Conservation (phyloP, 345 rosid genomes). For the Lenwebbia sp. region DNA sequence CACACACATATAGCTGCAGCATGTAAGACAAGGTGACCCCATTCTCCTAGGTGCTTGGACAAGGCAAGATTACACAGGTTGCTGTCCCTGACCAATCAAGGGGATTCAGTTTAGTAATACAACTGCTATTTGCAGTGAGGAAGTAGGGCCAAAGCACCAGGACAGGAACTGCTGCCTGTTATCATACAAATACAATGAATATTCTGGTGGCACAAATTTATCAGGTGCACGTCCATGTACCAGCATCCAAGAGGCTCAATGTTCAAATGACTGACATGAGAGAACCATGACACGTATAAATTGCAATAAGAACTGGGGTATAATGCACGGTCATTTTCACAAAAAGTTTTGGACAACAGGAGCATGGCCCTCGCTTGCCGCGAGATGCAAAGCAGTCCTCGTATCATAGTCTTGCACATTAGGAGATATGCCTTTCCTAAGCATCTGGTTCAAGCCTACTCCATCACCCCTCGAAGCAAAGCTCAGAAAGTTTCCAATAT, state of each 20-base stretch:
- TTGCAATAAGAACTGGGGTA: not conserved
- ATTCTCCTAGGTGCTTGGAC: not conserved
- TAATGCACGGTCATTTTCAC: not conserved
- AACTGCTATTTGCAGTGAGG: not conserved
- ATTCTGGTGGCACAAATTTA: not conserved
- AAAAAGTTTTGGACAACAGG: slow-evolving; percentile 16
- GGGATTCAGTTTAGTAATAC: not conserved
- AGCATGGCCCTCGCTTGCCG: slow-evolving; percentile 55
- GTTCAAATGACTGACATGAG: not conserved
- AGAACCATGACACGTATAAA: not conserved
- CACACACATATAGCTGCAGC: not conserved
- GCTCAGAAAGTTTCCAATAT: slow-evolving; percentile 54
- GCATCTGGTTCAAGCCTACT: slow-evolving; percentile 54
- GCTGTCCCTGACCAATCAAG: not conserved
- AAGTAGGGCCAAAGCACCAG: not conserved
- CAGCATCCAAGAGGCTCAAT: not conserved
- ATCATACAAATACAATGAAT: not conserved
- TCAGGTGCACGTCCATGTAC: not conserved
- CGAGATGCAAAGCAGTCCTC: slow-evolving; percentile 53
- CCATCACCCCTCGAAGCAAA: slow-evolving; percentile 54
- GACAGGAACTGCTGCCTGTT: not conserved
- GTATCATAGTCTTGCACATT: slow-evolving; percentile 53
- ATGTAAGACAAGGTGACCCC: not conserved
- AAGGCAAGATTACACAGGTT: not conserved
- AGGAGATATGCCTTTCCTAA: slow-evolving; percentile 36